phyloP scores from a whole-genome alignment of 2,329 filamentous ascomycete species.

The Exophiala bonariae region DNA sequence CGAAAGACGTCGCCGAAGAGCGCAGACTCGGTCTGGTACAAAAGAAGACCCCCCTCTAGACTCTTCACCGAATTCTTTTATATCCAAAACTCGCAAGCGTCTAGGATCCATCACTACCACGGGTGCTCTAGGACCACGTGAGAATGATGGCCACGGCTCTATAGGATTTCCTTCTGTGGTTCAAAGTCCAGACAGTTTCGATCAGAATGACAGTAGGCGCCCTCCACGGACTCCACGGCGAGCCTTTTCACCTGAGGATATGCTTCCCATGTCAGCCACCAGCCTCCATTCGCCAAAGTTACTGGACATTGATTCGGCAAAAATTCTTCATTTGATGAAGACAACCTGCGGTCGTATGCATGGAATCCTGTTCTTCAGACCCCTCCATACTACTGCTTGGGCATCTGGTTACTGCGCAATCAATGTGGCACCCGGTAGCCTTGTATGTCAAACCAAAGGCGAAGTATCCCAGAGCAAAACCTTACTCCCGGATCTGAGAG shows the following conservation, averaged over 20 bases:
- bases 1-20: slow-evolving; percentile 27
- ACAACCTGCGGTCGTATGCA: slow-evolving; percentile 54
- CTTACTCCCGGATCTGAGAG: slow-evolving; percentile 50
- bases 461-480: slow-evolving; percentile 49
- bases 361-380: slow-evolving; percentile 52
- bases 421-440: slow-evolving; percentile 50
- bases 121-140: slow-evolving; percentile 31
- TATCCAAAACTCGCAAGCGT: slow-evolving; percentile 28
- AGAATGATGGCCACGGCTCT: slow-evolving; percentile 41
- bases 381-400: slow-evolving; percentile 43
- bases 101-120: slow-evolving; percentile 30
- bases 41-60: slow-evolving; percentile 19
- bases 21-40: slow-evolving; percentile 19
- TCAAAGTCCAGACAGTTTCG: slow-evolving; percentile 34
- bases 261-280: slow-evolving; percentile 19
- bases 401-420: slow-evolving; percentile 53
- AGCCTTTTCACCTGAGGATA: slow-evolving; percentile 25
- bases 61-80: slow-evolving; percentile 27
- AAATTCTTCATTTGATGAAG: slow-evolving; percentile 53
- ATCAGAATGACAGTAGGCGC: slow-evolving; percentile 35
- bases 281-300: slow-evolving; percentile 36
- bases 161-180: slow-evolving; percentile 51
- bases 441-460: slow-evolving; percentile 53
- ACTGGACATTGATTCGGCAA: slow-evolving; percentile 46
- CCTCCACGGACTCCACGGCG: slow-evolving; percentile 24